Evolutionary conservation across 331 rosid species (phyloP).

Genomic region (Quercus tomentella): DNA sequence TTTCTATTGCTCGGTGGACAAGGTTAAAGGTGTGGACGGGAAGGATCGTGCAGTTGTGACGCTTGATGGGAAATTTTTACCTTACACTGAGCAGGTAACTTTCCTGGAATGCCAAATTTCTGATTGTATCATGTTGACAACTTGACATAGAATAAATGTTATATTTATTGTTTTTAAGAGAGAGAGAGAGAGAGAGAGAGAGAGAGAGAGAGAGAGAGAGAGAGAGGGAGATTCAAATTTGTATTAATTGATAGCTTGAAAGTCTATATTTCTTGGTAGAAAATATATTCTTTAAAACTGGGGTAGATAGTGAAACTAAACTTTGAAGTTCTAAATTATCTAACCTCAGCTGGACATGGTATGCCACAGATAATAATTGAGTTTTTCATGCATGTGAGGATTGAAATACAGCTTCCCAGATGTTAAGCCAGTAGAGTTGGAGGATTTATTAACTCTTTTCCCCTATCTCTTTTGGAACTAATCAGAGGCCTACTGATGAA

Average conservation of each 20-base stretch:
- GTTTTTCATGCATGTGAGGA: neutral
- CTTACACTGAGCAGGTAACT: slow-evolving; percentile 79
- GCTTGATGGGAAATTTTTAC: slow-evolving; percentile 84
- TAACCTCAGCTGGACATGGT: neutral
- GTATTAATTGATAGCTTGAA: neutral
- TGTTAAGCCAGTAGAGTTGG: neutral
- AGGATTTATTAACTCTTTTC: neutral
- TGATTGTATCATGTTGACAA: neutral
- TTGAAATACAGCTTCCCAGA: neutral
- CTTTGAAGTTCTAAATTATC: neutral
- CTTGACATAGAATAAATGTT: neutral
- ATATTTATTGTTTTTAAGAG: neutral
- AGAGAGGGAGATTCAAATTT: neutral
- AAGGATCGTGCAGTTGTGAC: slow-evolving; percentile 84
- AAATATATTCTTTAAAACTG: neutral
- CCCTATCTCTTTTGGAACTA: neutral
- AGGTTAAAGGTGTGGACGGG: slow-evolving; percentile 84
- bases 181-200: neutral
- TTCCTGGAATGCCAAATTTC: slow-evolving; percentile 13
- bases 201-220: neutral
- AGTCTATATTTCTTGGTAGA: neutral
- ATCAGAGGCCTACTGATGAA: neutral
- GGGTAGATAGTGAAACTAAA: neutral
- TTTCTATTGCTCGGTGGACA: slow-evolving; percentile 94
- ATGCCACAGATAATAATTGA: neutral